Base-by-base conservation (phyloP, 2,329 filamentous ascomycete species). In the Hortaea sp. region DNA sequence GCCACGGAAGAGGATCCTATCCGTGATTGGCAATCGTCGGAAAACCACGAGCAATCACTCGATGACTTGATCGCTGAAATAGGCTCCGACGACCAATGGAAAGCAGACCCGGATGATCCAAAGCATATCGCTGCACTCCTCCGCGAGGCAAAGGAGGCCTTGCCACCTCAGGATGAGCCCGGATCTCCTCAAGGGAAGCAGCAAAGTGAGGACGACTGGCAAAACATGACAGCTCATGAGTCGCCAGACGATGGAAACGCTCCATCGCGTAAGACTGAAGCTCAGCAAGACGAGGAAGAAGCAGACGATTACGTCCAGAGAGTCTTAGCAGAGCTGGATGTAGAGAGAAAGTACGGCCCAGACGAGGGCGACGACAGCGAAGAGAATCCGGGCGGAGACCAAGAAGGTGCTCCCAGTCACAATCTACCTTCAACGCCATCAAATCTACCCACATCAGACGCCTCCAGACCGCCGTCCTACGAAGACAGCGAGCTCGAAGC, bases 1-100 rank as follows among this genome's bases (percentile, higher is more conserved):
- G 46, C 49, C 38, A 41, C 47, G 11, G 51, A 57, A 31, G 27
- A 20, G 6, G 57, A 55, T 31, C 53, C 55, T 28, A 56, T 56
- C n/a, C 53, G 51, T 42, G 50, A 61, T 31, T 59, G 58, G 54
- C 57, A 52, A 50, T 59, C 57, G 29, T 50, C 66, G 48, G 67
- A 66, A 39, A 67, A 65, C 42, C 68, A 72, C 45, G 71, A 71
- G 47, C 65, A 65, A 53, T 69, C 62, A 28, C 53, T 74, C n/a
- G 71, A 74, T 30, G 67, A 72, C 45, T 52, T 74, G 13, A 53
- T 74, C 5, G 61, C 59, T 11, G 69, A 73, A 49, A 53, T 74
- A 4, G 63, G 63, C 7, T 46, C 53, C 1, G 57, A 59, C 41
- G 65, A 66, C 41, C 61, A 68, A 38, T 71, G 68, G 65, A 64